Conservation (phyloP, 2,329 filamentous ascomycete species). For the Penicillium sp. region DNA sequence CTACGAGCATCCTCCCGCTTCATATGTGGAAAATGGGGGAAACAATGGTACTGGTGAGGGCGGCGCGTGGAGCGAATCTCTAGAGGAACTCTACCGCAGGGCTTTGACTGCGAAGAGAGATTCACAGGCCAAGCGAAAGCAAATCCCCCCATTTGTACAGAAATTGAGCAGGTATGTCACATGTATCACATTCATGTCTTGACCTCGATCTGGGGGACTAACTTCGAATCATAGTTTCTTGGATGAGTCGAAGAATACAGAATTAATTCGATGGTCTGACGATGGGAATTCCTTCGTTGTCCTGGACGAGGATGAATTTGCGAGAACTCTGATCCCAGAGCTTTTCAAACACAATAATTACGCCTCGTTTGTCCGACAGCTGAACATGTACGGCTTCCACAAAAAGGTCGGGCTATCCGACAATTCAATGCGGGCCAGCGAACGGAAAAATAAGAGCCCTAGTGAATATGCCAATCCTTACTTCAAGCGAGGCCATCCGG, state of each 20-base stretch:
- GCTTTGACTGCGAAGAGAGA: constrained; percentile 81
- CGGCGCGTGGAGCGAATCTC: constrained; percentile 56
- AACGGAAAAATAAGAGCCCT: constrained; percentile 94
- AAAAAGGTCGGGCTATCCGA: constrained; percentile 83
- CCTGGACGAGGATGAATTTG: constrained; percentile 87
- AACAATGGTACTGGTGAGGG: constrained; percentile 25
- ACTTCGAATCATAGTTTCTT: constrained; percentile 65
- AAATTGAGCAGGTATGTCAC: constrained; percentile 84
- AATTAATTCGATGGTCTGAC: constrained; percentile 94
- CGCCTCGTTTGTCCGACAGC: constrained; percentile 69
- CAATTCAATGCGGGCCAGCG: constrained; percentile 95
- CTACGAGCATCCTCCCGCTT: constrained; percentile 37
- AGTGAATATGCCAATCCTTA: constrained; percentile 98
- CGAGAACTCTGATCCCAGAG: constrained; percentile 68
- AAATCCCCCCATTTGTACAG: constrained; percentile 96
- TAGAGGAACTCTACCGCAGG: constrained; percentile 74
- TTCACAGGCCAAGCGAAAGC: constrained; percentile 82
- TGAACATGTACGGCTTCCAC: constrained; percentile 64
- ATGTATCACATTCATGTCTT: neutral
- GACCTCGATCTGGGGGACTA: constrained; percentile 2
- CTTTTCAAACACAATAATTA: constrained; percentile 79
- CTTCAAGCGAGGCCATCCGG: constrained; percentile 88
- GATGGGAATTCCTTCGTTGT: constrained; percentile 96
- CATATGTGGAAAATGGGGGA: constrained; percentile 29
- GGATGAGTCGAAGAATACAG: constrained; percentile 86